phyloP scores from a whole-genome alignment of 192 early-diverging fungal genomes.

The Backusella tuberculispora region DNA sequence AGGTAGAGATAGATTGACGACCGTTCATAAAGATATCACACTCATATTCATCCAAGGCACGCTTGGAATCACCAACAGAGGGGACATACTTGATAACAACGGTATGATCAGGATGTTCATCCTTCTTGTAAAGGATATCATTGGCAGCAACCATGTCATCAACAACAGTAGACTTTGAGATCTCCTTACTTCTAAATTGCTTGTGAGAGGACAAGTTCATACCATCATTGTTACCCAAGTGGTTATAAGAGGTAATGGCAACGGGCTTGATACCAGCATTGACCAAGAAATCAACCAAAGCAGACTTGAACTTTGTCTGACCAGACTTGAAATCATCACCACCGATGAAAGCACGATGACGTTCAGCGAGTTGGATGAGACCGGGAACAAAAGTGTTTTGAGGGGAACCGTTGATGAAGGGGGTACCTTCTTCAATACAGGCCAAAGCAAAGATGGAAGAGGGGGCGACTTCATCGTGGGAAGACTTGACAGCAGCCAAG shows the following conservation, averaged over 20 bases:
- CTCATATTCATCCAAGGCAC: slow-evolving; percentile 97
- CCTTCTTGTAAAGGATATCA: slow-evolving; percentile 85
- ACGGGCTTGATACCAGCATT: slow-evolving; percentile 98
- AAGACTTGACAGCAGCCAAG: slow-evolving; percentile 74
- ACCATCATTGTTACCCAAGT: slow-evolving; percentile 99
- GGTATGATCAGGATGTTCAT: slow-evolving; percentile 66
- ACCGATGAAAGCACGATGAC: slow-evolving; percentile 88
- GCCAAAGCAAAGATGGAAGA: slow-evolving; percentile 97
- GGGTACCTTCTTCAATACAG: slow-evolving; percentile 91
- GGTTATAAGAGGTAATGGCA: slow-evolving; percentile 96
- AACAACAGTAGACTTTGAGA: slow-evolving; percentile 98
- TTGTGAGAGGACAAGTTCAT: slow-evolving; percentile 95
- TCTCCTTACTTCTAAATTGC: slow-evolving; percentile 99
- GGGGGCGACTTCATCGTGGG: slow-evolving; percentile 92
- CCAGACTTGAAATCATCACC: slow-evolving; percentile 99
- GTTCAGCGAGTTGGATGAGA: slow-evolving; percentile 86
- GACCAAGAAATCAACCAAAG: slow-evolving; percentile 97
- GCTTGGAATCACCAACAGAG: slow-evolving; percentile 95
- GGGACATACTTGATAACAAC: slow-evolving; percentile 99
- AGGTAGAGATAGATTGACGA: slow-evolving; percentile 93
- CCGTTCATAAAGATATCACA: slow-evolving; percentile 99
- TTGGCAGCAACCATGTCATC: slow-evolving; percentile 99
- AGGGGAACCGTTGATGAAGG: slow-evolving; percentile 98
- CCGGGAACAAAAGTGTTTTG: slow-evolving; percentile 99
- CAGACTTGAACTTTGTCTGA: slow-evolving; percentile 99